Evolutionary conservation across 345 rosid species (phyloP), one percentile per base, ranked within the genome.

Genomic region (Trapa incisa): DNA sequence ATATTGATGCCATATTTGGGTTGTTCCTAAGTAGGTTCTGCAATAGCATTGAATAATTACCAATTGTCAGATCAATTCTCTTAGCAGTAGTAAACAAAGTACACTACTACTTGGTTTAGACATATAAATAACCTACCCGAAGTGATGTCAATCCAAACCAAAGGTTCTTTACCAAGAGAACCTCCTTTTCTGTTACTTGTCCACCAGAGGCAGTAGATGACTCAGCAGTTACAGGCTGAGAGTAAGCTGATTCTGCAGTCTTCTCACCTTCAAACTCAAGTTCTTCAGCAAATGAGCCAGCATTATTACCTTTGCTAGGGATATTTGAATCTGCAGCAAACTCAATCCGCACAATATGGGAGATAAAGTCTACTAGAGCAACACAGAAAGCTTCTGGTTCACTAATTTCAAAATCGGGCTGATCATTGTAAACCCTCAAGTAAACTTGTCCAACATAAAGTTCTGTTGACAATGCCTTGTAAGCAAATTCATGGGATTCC

Each of bases 401-500:
- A 76, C 96, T 91, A 73, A 94, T 86, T 83, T 94, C 97, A 72
- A 81, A 89, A 71, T 91, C 97, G 0, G 99, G 96, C 72, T 91
- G 96, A 75, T 94, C 93, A 77, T 89, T 94, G 65, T 91, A 94
- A 74, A 94, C 99, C 87, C 96, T 94, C 85, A 94, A 80, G 85
- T 91, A 94, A 76, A 94, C 99, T 83, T 87, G 90, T 73, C 99
- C 99, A 74, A 94, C 80, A 74, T 76, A 89, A 45, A 94, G 89
- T 79, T 94, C 99, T 73, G 83, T 94, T 58, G 97, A 84, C 57
- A 94, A 77, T 58, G 96, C 93, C 72, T 91, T 86, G 66, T 91
- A 94, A 64, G 82, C 75, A 83, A 94, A 91, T 39, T 70, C 66
- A 75, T 76, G 91, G 16, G 96, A 89, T 71, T 85, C 86, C 80